A percentile compares a stretch with the other conserved stretches of the same genome.
These are phyloP conservation scores for Triangularia setosa DNA, from an alignment of 2,329 filamentous ascomycete genomes.

Conservation along the genomic window DNA sequence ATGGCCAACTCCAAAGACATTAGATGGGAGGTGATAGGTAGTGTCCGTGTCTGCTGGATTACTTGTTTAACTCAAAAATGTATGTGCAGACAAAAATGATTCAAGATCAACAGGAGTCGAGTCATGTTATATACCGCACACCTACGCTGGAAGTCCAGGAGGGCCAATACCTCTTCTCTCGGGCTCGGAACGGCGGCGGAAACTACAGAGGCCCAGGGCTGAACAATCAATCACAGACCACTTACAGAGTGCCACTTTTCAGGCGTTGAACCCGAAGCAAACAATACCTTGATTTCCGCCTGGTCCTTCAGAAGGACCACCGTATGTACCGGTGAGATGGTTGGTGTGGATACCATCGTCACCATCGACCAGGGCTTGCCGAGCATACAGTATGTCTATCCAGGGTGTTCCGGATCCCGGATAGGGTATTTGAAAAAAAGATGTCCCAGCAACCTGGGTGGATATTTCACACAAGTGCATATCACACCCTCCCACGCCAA, in stretches of 20 bases:
- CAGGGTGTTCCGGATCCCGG: not conserved
- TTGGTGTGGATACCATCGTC: not conserved
- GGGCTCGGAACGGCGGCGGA: not conserved
- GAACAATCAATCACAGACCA: not conserved
- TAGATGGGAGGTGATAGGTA: too few species aligned
- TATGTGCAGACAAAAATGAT: not conserved
- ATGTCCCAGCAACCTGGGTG: not conserved
- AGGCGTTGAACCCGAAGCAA: not conserved
- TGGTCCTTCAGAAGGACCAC: not conserved
- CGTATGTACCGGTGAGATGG: constrained; percentile 3
- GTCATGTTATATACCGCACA: not conserved
- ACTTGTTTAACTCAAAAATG: not conserved
- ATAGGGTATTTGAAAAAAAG: too few species aligned
- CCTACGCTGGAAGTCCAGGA: too few species aligned
- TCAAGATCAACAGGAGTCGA: not conserved
- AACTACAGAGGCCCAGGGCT: not conserved
- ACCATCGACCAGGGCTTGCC: not conserved
- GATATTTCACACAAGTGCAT: not conserved
- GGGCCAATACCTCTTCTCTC: not conserved
- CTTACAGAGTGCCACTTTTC: constrained; percentile 1
- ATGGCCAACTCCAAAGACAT: not conserved
- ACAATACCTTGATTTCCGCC: not conserved
- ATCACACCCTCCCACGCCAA: not conserved
- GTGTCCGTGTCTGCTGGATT: too few species aligned
- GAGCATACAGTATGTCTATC: not conserved